Conservation (phyloP, 495 filamentous ascomycete genomes). For the Aspergillus incahuasiensis region DNA sequence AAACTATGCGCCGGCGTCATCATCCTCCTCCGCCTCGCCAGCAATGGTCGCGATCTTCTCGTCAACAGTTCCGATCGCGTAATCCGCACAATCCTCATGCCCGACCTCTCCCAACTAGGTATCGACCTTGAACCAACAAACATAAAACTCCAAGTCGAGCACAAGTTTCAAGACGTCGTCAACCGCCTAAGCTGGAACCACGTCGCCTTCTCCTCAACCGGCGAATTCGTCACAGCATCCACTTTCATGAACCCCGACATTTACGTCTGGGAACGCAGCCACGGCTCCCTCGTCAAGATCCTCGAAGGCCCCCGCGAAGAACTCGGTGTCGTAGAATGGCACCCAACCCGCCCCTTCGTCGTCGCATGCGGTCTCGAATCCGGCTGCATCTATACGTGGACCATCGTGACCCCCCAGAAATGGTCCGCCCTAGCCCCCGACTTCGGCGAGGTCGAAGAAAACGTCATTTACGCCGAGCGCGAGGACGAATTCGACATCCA, state of each 20-base stretch:
- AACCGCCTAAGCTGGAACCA: slow-evolving; percentile 94
- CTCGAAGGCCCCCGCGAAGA: slow-evolving; percentile 94
- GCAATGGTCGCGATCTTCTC: slow-evolving; percentile 78
- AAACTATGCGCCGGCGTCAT: slow-evolving; percentile 83
- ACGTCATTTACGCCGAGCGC: slow-evolving; percentile 89
- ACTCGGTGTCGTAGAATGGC: slow-evolving; percentile 93
- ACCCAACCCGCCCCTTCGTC: slow-evolving; percentile 81
- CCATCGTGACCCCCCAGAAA: slow-evolving; percentile 82
- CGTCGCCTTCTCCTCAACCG: slow-evolving; percentile 85
- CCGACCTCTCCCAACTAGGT: slow-evolving; percentile 52
- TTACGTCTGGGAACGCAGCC: slow-evolving; percentile 94
- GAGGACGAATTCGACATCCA: slow-evolving; percentile 99
- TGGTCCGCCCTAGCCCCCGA: slow-evolving; percentile 97
- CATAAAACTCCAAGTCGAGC: slow-evolving; percentile 86
- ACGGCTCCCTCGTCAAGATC: slow-evolving; percentile 93
- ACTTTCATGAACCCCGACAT: slow-evolving; percentile 97
- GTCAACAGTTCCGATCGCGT: slow-evolving; percentile 89
- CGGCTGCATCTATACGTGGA: slow-evolving; percentile 89
- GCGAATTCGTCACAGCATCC: slow-evolving; percentile 81
- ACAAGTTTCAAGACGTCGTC: slow-evolving; percentile 97
- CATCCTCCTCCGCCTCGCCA: slow-evolving; percentile 77
- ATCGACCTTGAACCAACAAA: slow-evolving; percentile 40
- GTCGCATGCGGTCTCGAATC: slow-evolving; percentile 87
- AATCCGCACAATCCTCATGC: slow-evolving; percentile 80
- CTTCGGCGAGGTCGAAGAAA: slow-evolving; percentile 96